A percentile compares a stretch with the other conserved stretches of the same genome.
phyloP scores from a whole-genome alignment of 2,329 filamentous ascomycete genomes.

The Neophaeococcomyces mojaviensis region DNA sequence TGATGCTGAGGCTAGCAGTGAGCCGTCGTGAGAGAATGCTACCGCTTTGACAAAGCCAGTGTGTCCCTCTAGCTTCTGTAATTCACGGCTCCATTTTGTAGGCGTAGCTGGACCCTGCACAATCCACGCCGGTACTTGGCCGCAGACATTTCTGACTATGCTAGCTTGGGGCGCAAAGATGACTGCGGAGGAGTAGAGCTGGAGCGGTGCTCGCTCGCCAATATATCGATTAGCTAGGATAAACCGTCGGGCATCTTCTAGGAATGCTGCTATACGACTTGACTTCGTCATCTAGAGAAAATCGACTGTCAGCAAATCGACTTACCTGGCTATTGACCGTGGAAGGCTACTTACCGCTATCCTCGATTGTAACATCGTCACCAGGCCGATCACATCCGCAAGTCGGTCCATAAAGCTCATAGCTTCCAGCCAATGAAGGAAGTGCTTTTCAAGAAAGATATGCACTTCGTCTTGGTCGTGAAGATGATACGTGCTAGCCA shows the following conservation, averaged over 20 bases:
- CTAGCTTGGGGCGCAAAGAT: no score
- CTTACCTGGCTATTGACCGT: not conserved
- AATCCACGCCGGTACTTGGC: conserved; percentile 20
- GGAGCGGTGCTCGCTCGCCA: conserved; percentile 28
- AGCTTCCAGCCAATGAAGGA: conserved; percentile 24
- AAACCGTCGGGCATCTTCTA: conserved; percentile 28
- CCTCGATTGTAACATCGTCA: conserved; percentile 13
- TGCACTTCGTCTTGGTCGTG: conserved; percentile 6
- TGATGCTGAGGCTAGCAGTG: no score
- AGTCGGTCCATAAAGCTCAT: conserved; percentile 21
- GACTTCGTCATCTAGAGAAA: conserved; percentile 1
- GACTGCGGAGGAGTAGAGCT: conserved; percentile 29
- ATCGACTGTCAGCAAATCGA: not conserved
- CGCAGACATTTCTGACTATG: conserved; percentile 25
- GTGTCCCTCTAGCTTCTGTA: no score
- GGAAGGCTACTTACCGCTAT: conserved; percentile 11
- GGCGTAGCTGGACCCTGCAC: not conserved
- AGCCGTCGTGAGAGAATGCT: no score
- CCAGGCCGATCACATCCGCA: conserved; percentile 13
- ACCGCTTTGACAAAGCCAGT: no score
- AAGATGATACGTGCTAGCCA: no score
- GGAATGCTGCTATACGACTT: conserved; percentile 19
- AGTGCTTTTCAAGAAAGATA: conserved; percentile 19
- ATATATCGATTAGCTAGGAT: conserved; percentile 25
- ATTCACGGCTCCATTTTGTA: conserved; percentile 18